phyloP scores from a whole-genome alignment of 208 protist genomes.

The Leishmania gerbilli region DNA sequence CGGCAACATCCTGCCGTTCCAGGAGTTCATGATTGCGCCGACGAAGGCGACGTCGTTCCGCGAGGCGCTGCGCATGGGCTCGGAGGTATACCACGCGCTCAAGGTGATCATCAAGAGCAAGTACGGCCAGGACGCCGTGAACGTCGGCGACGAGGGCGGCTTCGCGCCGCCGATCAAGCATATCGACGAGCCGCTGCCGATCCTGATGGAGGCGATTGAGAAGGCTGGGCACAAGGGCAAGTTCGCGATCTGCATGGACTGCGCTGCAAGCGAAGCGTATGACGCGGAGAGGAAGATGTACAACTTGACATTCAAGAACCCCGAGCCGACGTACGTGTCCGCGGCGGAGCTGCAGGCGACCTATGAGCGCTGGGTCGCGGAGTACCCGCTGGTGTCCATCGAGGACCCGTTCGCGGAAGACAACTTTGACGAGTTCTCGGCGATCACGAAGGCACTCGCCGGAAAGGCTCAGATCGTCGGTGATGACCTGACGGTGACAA shows the following conservation, averaged over 20 bases:
- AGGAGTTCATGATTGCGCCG: constrained; percentile 99
- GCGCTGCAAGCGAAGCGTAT: constrained; percentile 99
- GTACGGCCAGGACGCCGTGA: constrained; percentile 96
- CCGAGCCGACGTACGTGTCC: constrained; percentile 74
- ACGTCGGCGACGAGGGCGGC: constrained; percentile 99
- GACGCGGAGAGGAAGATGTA: constrained; percentile 92
- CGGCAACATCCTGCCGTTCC: constrained; percentile 94
- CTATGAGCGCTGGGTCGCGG: constrained; percentile 89
- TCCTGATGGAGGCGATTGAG: constrained; percentile 97
- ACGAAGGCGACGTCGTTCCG: constrained; percentile 94
- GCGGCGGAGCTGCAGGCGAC: constrained; percentile 86
- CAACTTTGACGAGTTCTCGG: constrained; percentile 94
- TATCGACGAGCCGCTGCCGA: constrained; percentile 96
- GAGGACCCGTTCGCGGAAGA: constrained; percentile 99
- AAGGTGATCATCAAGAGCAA: constrained; percentile 96
- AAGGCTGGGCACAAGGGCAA: constrained; percentile 94
- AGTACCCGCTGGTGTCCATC: constrained; percentile 98
- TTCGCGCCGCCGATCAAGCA: constrained; percentile 96
- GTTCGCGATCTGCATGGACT: constrained; percentile 99
- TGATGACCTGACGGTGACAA: constrained; percentile 99
- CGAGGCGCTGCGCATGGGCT: constrained; percentile 96
- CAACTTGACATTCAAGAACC: constrained; percentile 98
- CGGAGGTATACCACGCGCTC: constrained; percentile 98
- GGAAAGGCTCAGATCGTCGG: constrained; percentile 96
- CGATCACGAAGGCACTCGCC: constrained; percentile 74